Evolutionary conservation across 305 asterid species (phyloP).

Genomic region (Salvia sclarea): DNA sequence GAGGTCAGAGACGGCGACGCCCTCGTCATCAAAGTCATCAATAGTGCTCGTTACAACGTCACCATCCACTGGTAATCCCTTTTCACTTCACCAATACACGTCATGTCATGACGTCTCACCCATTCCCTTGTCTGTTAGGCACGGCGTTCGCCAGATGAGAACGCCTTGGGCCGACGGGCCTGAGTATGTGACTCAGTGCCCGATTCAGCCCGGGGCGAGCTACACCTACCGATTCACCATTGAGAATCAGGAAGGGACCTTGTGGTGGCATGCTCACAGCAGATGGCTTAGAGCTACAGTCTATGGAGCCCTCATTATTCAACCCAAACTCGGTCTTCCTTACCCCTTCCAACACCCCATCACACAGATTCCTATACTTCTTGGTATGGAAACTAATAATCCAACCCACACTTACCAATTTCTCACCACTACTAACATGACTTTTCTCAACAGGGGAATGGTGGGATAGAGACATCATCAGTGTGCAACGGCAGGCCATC

Average conservation of each 20-base stretch:
- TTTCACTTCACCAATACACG: background rate
- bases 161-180: conserved; percentile 95
- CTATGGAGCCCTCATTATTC: conserved; percentile 70
- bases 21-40: conserved; percentile 45
- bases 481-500: conserved; percentile 51
- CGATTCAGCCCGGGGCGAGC: conserved; percentile 70
- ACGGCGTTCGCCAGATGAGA: conserved; percentile 72
- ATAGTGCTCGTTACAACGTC: conserved; percentile 52
- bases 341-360: conserved; percentile 63
- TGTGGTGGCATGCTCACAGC: conserved; percentile 96
- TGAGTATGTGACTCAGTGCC: conserved; percentile 77
- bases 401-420: no score
- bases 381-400: conserved; percentile 44
- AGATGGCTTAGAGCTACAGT: conserved; percentile 81
- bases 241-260: conserved; percentile 69
- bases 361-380: conserved; percentile 57
- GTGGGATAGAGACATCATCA: conserved; percentile 73
- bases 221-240: conserved; percentile 68
- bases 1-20: conserved; percentile 46
- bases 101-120: background rate
- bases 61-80: conserved; percentile 51
- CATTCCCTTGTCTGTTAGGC: conserved; percentile 47
- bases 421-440: background rate
- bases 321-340: conserved; percentile 55
- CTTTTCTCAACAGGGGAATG: conserved; percentile 63